Conservation (phyloP, 2,329 filamentous ascomycete genomes). For the Scleromitrula shiraiana region DNA sequence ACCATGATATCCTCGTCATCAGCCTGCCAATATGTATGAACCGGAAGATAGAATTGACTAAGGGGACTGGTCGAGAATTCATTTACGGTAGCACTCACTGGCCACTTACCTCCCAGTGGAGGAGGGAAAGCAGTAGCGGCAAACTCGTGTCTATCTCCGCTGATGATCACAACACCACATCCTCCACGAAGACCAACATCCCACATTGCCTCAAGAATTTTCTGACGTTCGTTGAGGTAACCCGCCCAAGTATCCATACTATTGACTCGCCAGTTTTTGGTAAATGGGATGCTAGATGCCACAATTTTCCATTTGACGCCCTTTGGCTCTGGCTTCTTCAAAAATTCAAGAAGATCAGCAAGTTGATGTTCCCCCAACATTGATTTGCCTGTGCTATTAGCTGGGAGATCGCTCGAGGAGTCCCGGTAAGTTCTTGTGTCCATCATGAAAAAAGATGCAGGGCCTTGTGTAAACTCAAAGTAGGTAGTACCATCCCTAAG, state of each 20-base stretch:
- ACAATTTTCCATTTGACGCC: conserved; percentile 92
- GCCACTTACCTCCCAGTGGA: conserved; percentile 53
- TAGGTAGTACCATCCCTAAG: conserved; percentile 59
- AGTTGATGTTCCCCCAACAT: conserved; percentile 82
- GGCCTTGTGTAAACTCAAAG: conserved; percentile 83
- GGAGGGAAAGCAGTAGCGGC: conserved; percentile 74
- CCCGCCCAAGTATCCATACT: conserved; percentile 90
- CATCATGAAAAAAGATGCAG: conserved; percentile 88
- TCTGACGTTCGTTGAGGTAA: conserved; percentile 71
- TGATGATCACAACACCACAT: conserved; percentile 73
- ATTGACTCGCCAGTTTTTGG: conserved; percentile 89
- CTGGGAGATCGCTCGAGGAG: conserved; percentile 51
- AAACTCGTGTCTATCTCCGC: conserved; percentile 94
- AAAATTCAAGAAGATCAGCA: conserved; percentile 68
- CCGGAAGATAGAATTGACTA: conserved; percentile 87
- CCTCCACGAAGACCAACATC: conserved; percentile 63
- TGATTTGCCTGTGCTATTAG: conserved; percentile 60
- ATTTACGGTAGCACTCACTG: conserved; percentile 59
- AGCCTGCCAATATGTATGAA: conserved; percentile 73
- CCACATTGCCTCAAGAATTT: conserved; percentile 88
- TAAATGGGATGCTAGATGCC: conserved; percentile 85
- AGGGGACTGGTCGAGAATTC: conserved; percentile 90
- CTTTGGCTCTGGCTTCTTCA: conserved; percentile 60
- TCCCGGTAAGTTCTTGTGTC: conserved; percentile 86
- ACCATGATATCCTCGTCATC: conserved; percentile 77